Evolutionary conservation across 169 alveolate species (phyloP), one percentile per base, ranked within the genome.

Genomic region (Plasmodium yoelii): DNA sequence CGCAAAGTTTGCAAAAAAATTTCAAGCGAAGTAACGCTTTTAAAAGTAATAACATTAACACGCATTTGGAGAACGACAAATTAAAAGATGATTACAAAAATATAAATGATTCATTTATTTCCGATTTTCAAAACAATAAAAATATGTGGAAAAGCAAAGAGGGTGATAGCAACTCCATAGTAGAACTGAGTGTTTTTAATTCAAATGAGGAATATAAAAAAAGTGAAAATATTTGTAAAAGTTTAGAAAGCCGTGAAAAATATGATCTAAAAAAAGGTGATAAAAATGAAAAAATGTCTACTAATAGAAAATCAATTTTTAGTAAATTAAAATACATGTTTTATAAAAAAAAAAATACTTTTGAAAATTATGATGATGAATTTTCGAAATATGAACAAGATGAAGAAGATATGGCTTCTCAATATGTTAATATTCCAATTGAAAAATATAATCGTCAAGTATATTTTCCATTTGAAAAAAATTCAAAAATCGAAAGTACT

Each of bases 281-380:
- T 28, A 39, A 18, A 34, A 1, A 28, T 42, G n/a, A 26, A 3
- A 34, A 34, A 34, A 34, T 34, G 4, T 0, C 7, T 34, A 34
- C 42, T n/a, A 39, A 44, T 64, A 77, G 26, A 19, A 61, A 47
- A 42, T 77, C 88, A 1, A 49, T 77, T 63, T 77, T 77, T 63
- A 69, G 73, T 63, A 77, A 63, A 34, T 18, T 77, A 57, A 77
- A 77, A 63, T 26, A 77, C 19, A 56, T 77, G 7, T 77, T 77
- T 64, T 77, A 77, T 44, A 77, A 77, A 63, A 77, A 47, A 46
- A 75, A 63, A 77, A 77, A 61, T 44, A 42, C 71, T 1, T 18
- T 4, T 4, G 49, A 77, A 8, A 44, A 77, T 77, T 44, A 22
- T 2, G 75, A 75, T 2, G 53, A n/a, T 13, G 59, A 46, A 0